Evolutionary conservation across 2,329 filamentous ascomycete genomes (phyloP), one percentile per base, ranked within the genome.

Genomic region (Coniochaeta prunicola): DNA sequence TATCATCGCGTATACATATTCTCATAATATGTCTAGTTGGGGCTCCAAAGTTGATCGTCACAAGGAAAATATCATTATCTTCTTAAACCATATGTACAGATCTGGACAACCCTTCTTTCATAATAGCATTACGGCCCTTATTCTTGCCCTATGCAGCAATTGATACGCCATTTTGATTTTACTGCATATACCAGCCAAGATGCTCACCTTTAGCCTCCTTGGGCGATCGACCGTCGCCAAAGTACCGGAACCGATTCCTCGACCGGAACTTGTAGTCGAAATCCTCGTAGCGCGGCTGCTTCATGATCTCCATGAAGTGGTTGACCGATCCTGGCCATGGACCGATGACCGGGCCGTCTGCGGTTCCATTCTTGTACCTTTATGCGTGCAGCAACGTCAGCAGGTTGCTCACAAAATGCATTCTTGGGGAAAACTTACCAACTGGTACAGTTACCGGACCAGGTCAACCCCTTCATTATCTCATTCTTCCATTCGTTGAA

Each of bases 241-340:
- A 30, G 34, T 53, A 60, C 38, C 48, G 17, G 26, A 60, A 33
- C 4, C 30, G 17, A 10, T 54, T 54, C 5, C 17, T 0, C 71
- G 68, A 67, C 0, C 76, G 63, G 42, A 79, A 76, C 63, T 74
- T 69, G 63, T 77, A 80, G 57, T 77, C 71, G 66, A 72, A 82
- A 58, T 83, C 80, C 62, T 82, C 79, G 77, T 78, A 81, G 5
- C 79, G 67, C 2, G 79, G 79, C 6, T 78, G 71, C 28, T 74
- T 69, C 33, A 54, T n/a, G 9, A 28, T 10, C 30, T 54, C 76
- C 2, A 84, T 83, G 26, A 83, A 71, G 63, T 87, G 83, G 0
- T 80, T 74, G 1, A 84, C 85, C 63, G 83, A 87, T 0, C 86
- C 86, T 0, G 87, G 87, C 81, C 87, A 91, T 6, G 87, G 67